phyloP scores from a whole-genome alignment of 495 filamentous ascomycete genomes.

The Aspergillus taichungensis region DNA sequence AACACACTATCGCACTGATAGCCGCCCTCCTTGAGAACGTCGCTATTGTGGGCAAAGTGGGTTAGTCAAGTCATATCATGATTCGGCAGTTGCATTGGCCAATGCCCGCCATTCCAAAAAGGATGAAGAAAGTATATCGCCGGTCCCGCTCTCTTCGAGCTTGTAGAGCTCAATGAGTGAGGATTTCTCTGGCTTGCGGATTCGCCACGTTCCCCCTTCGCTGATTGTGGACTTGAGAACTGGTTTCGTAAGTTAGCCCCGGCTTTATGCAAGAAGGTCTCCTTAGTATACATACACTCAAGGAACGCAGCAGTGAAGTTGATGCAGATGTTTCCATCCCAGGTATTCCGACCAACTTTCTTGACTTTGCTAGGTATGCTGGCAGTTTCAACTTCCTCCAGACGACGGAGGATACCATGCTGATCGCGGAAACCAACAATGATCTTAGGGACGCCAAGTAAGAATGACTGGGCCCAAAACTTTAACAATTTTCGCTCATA shows the following conservation, averaged over 20 bases:
- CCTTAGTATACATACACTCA: conserved; percentile 47
- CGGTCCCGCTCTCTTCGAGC: conserved; percentile 63
- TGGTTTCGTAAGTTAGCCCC: conserved; percentile 15
- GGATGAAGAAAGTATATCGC: conserved; percentile 63
- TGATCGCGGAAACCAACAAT: conserved; percentile 79
- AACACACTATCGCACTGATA: background rate
- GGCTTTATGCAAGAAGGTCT: background rate
- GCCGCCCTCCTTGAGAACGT: background rate
- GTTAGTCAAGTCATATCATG: background rate
- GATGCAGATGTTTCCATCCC: conserved; percentile 88
- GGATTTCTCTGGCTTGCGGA: conserved; percentile 50
- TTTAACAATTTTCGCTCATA: conserved; percentile 88
- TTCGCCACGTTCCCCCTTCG: conserved; percentile 73
- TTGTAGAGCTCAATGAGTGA: conserved; percentile 60
- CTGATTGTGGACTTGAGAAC: conserved; percentile 58
- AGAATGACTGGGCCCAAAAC: conserved; percentile 94
- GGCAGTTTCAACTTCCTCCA: conserved; percentile 72
- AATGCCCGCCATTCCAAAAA: conserved; percentile 62
- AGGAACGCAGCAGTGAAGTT: conserved; percentile 75
- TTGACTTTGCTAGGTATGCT: conserved; percentile 66
- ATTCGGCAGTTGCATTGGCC: background rate
- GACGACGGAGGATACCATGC: conserved; percentile 57
- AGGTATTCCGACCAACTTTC: conserved; percentile 51
- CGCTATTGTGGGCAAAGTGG: background rate
- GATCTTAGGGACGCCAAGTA: conserved; percentile 85